Conservation (phyloP, 495 filamentous ascomycete genomes). For the Elasticomyces elasticus region DNA sequence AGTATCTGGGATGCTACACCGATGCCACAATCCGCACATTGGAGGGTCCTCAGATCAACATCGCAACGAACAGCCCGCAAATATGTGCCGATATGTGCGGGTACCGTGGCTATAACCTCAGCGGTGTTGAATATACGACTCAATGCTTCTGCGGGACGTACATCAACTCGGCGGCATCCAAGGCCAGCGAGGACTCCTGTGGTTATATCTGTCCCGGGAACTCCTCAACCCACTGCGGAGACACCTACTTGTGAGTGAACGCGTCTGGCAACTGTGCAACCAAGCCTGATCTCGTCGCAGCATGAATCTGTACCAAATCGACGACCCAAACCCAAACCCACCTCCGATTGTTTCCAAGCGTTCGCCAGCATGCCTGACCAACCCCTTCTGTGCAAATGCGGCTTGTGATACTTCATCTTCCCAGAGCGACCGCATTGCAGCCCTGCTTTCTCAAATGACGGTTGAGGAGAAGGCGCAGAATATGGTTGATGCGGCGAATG, state of each 20-base stretch:
- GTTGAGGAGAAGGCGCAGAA: conserved; percentile 14
- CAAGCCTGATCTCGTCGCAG: neutral
- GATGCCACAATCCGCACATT: neutral
- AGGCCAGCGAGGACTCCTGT: neutral
- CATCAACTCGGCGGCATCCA: conserved; percentile 2
- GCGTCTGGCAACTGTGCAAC: neutral
- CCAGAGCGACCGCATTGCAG: conserved; percentile 14
- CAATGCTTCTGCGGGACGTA: conserved; percentile 6
- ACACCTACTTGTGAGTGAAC: neutral
- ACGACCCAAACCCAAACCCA: conserved; percentile 11
- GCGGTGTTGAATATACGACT: conserved; percentile 7
- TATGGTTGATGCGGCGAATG: conserved; percentile 24
- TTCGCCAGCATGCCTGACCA: conserved; percentile 8
- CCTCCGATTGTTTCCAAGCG: conserved; percentile 7
- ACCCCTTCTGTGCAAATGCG: conserved; percentile 13
- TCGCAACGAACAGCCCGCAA: conserved; percentile 3
- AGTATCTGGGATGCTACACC: conserved; percentile 3
- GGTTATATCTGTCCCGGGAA: conserved; percentile 3
- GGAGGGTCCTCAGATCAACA: conserved; percentile 3
- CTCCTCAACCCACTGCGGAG: neutral
- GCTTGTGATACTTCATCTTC: conserved; percentile 17
- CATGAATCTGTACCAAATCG: conserved; percentile 11
- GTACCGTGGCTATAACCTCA: conserved; percentile 5
- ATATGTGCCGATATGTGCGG: conserved; percentile 3
- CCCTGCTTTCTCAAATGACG: conserved; percentile 12